Evolutionary conservation across 1,284 basidiomycete species (phyloP).

Genomic region (Naganishia liquefaciens): DNA sequence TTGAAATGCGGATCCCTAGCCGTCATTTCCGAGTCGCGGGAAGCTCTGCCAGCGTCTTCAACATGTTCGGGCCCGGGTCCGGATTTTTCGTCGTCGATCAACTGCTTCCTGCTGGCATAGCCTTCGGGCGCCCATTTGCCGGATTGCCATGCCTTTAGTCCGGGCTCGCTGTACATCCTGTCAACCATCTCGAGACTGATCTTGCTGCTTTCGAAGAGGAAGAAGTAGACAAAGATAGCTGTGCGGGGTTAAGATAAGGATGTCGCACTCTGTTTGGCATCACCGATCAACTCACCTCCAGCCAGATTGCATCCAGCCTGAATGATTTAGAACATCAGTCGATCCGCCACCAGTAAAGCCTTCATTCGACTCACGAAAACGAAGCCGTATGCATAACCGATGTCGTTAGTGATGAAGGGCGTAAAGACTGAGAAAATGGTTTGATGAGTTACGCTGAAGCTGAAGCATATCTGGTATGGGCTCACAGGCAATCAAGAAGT

Average conservation of each 20-base stretch:
- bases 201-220: constrained; percentile 73
- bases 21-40: constrained; percentile 1
- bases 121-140: constrained; percentile 34
- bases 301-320: constrained; percentile 54
- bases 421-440: constrained; percentile 39
- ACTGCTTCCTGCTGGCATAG: constrained; percentile 8
- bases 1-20: neutral
- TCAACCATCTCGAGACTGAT: constrained; percentile 71
- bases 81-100: constrained; percentile 9
- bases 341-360: constrained; percentile 56
- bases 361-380: constrained; percentile 1
- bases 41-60: neutral
- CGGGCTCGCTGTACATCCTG: constrained; percentile 37
- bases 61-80: neutral
- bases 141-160: constrained; percentile 37
- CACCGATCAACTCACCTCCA: constrained; percentile 8
- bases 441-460: constrained; percentile 19
- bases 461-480: neutral
- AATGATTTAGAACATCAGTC: constrained; percentile 54
- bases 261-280: neutral
- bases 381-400: constrained; percentile 65
- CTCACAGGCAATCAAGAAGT: constrained; percentile 31
- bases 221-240: constrained; percentile 66
- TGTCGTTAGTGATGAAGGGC: constrained; percentile 46
- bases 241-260: neutral